These are phyloP conservation scores for Tolypocladium ovalisporum DNA, from an alignment of 2,329 filamentous ascomycete species.

Conservation along the genomic window DNA sequence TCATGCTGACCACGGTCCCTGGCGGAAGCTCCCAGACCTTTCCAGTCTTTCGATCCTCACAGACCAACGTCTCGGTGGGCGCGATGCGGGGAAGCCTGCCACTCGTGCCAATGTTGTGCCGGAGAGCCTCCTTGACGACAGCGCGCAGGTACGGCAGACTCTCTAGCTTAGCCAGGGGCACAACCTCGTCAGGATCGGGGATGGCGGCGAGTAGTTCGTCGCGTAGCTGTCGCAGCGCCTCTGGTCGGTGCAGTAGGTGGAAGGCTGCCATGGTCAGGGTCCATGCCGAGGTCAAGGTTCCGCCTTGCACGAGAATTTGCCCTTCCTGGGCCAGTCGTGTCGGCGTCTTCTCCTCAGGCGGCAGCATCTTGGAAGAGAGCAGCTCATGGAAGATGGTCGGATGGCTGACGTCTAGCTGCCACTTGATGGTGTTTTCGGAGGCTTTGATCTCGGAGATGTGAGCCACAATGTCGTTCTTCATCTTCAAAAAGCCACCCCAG, in stretches of 20 bases:
- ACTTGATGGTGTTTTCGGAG: constrained; percentile 20
- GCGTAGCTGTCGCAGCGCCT: constrained; percentile 18
- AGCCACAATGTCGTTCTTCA: constrained; percentile 24
- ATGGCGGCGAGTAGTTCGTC: constrained; percentile 24
- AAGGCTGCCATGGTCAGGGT: constrained; percentile 22
- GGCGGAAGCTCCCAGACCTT: constrained; percentile 19
- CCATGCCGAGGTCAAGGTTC: constrained; percentile 29
- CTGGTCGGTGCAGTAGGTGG: constrained; percentile 21
- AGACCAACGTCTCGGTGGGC: constrained; percentile 21
- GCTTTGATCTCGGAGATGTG: constrained; percentile 24
- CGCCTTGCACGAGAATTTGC: constrained; percentile 25
- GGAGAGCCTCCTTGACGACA: constrained; percentile 40
- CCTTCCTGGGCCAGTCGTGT: constrained; percentile 25
- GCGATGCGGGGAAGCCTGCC: constrained; percentile 36
- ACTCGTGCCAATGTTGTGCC: constrained; percentile 36
- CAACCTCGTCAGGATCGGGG: constrained; percentile 15
- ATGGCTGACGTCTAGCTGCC: constrained; percentile 20
- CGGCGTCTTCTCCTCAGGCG: constrained; percentile 21
- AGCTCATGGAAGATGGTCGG: constrained; percentile 25
- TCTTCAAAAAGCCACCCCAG: constrained; percentile 26
- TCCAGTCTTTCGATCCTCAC: constrained; percentile 15
- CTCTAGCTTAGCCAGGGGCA: constrained; percentile 18
- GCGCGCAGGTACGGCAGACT: constrained; percentile 33
- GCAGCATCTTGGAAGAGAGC: constrained; percentile 18
- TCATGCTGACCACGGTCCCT: constrained; percentile 25